Conservation (phyloP, 2,329 filamentous ascomycete genomes). For the Colletotrichum destructivum region DNA sequence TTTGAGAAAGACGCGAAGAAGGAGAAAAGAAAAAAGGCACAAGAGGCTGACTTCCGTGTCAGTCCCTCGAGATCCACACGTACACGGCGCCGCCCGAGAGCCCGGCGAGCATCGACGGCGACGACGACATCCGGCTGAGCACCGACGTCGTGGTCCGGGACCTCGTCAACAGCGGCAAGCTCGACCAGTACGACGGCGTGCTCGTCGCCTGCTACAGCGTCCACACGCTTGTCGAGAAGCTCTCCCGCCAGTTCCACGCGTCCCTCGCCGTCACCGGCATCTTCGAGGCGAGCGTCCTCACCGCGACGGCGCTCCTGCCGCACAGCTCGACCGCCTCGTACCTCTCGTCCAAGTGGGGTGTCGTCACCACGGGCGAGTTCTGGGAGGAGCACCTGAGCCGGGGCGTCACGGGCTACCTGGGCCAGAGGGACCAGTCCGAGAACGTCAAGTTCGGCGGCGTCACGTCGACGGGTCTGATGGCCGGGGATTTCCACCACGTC, state of each 20-base stretch:
- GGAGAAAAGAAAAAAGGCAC: neutral
- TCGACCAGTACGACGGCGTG: conserved; percentile 77
- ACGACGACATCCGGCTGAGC: conserved; percentile 76
- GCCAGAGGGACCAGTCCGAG: conserved; percentile 54
- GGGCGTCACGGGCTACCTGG: conserved; percentile 77
- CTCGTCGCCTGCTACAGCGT: conserved; percentile 91
- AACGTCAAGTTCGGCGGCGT: conserved; percentile 80
- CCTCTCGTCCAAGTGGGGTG: conserved; percentile 76
- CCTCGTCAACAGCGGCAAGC: conserved; percentile 50
- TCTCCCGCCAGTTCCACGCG: conserved; percentile 57
- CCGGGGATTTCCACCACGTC: conserved; percentile 83
- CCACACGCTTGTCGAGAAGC: conserved; percentile 79
- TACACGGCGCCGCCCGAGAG: conserved; percentile 77
- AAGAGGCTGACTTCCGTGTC: conserved; percentile 29
- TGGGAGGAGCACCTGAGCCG: conserved; percentile 82
- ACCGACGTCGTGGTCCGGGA: conserved; percentile 73
- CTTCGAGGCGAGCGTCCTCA: conserved; percentile 85
- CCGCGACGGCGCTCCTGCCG: conserved; percentile 69
- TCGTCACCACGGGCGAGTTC: conserved; percentile 88
- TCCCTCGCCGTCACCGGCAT: conserved; percentile 80
- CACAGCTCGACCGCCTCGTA: conserved; percentile 45
- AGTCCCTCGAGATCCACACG: conserved; percentile 68
- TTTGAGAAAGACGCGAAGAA: neutral
- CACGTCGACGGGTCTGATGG: conserved; percentile 84
- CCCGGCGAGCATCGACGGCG: conserved; percentile 85